Evolutionary conservation across 768 basidiomycete genomes (phyloP).

Genomic region (Podaxis pistillaris): DNA sequence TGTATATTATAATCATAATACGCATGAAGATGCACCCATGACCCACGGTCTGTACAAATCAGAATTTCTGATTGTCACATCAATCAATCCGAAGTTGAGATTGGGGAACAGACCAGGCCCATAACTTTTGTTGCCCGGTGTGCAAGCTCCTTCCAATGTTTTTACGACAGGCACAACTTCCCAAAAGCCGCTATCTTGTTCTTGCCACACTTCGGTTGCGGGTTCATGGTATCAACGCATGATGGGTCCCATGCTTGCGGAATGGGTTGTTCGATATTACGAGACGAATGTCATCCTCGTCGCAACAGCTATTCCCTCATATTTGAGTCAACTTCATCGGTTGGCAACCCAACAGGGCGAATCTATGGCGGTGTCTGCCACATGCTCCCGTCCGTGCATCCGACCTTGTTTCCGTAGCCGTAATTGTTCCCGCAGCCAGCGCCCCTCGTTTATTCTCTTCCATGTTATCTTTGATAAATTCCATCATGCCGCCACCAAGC

Average conservation of each 20-base stretch:
- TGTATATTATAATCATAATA: background rate
- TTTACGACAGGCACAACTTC: background rate
- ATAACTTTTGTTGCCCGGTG: background rate
- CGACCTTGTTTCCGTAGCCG: no score
- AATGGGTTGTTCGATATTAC: no score
- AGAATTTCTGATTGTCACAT: background rate
- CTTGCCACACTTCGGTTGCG: background rate
- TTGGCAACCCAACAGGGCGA: no score
- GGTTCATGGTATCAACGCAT: background rate
- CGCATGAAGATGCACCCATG: background rate
- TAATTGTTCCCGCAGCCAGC: no score
- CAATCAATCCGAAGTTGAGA: background rate
- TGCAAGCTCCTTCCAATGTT: background rate
- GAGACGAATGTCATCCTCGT: no score
- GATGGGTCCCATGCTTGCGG: background rate
- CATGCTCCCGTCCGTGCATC: no score
- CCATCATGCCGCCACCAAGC: no score
- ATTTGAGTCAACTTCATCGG: no score
- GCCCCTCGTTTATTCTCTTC: no score
- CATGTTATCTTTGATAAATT: no score
- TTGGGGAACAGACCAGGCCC: background rate
- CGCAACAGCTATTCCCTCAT: no score
- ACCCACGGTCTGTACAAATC: background rate
- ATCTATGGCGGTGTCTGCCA: no score
- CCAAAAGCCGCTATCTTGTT: background rate